These are phyloP conservation scores for Eutypella sp. DNA, from an alignment of 2,329 filamentous ascomycete species.

Conservation along the genomic window DNA sequence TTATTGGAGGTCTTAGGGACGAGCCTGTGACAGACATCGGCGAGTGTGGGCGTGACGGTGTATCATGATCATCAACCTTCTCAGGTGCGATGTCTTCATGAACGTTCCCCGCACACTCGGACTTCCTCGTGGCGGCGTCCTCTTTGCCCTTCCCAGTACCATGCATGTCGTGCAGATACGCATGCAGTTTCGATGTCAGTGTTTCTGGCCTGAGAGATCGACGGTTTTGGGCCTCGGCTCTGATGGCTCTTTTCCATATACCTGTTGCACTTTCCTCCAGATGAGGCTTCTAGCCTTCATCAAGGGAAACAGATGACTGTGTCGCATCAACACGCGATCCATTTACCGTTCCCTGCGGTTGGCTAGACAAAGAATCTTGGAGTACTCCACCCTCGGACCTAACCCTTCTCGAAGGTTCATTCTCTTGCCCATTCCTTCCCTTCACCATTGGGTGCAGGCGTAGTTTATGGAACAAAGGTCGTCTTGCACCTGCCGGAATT, in stretches of 20 bases:
- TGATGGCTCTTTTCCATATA: slow-evolving; percentile 9
- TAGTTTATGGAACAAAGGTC: slow-evolving; percentile 32
- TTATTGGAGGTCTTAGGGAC: slow-evolving; percentile 6
- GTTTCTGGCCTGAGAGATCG: neutral
- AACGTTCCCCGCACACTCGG: neutral
- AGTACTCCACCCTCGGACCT: neutral
- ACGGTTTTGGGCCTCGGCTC: slow-evolving; percentile 6
- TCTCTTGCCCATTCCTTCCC: neutral
- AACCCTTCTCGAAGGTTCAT: neutral
- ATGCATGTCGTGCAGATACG: neutral
- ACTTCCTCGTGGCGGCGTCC: neutral
- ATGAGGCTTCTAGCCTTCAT: slow-evolving; percentile 2
- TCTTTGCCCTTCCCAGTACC: no score
- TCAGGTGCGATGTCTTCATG: neutral
- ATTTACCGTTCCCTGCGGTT: neutral
- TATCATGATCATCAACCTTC: neutral
- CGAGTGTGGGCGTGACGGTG: neutral
- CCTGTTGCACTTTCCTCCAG: slow-evolving; percentile 6
- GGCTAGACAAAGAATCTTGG: slow-evolving; percentile 1
- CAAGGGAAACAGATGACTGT: neutral
- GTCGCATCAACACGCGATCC: neutral
- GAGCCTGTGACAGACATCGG: slow-evolving; percentile 3
- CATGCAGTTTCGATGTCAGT: neutral
- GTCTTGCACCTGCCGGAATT: slow-evolving; percentile 10
- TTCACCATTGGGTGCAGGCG: slow-evolving; percentile 24